These are phyloP conservation scores for Xylariaceae sp. DNA, from an alignment of 2,329 filamentous ascomycete genomes.

Conservation along the genomic window DNA sequence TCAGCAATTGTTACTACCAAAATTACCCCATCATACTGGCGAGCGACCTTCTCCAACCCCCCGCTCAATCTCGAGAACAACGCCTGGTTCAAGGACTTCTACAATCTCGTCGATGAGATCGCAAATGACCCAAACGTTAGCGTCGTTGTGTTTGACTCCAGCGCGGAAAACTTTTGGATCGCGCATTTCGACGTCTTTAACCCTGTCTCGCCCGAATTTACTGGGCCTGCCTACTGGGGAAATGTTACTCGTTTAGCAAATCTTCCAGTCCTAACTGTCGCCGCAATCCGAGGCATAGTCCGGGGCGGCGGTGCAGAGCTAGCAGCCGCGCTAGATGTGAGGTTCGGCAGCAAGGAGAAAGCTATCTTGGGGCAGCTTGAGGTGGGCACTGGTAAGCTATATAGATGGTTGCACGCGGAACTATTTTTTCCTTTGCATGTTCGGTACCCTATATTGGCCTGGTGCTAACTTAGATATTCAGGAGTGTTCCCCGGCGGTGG, in stretches of 20 bases:
- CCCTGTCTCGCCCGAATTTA: not conserved
- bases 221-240: not conserved
- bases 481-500: not conserved
- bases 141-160: not conserved
- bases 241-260: not conserved
- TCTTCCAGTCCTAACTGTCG: not conserved
- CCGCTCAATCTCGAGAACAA: not conserved
- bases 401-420: not conserved
- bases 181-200: not conserved
- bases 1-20: not conserved
- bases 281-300: not conserved
- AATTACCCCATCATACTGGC: not conserved
- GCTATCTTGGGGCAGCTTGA: not conserved
- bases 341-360: constrained; percentile 6
- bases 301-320: not conserved
- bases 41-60: not conserved
- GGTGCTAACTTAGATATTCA: not conserved
- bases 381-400: not conserved
- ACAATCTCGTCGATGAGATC: not conserved
- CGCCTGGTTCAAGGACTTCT: not conserved
- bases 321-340: not conserved
- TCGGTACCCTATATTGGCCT: too few relatives aligned
- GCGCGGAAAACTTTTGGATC: not conserved
- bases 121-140: not conserved
- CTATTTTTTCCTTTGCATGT: not conserved